Base-by-base conservation (phyloP, 169 alveolate species). In the Plasmodium chabaudi region DNA sequence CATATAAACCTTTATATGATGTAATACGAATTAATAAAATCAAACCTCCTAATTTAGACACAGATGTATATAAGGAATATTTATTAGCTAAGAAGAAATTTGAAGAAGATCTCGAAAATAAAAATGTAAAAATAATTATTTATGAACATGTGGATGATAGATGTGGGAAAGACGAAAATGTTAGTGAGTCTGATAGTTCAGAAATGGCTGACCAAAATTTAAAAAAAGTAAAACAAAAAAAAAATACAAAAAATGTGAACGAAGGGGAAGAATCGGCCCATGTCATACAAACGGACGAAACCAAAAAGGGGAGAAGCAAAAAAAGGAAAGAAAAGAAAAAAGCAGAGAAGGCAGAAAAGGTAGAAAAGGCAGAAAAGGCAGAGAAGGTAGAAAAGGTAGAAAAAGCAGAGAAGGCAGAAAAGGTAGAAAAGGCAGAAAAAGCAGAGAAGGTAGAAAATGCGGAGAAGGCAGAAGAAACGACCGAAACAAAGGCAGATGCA, bases 1-100 rank as follows among this genome's bases (percentile, higher is more conserved):
- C 67, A 67, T 75, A 61, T 46, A 75, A 75, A 25, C 88, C 88
- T 10, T 15, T 75, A 61, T 34, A 67, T 42, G 88, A 75, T 2
- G 75, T 75, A 17, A 75, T 75, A 21, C n/a, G 88, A 56, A 46
- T 75, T 44, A 75, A 75, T 46, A 75, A 75, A 47, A 75, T 55
- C 46, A 74, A 75, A 61, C 9, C 13, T 21, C 39, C 34, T 5
- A 55, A 51, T 56, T 15, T 53, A 21, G 70, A 55, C 23, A 61
- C 75, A 1, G 72, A 75, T 13, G 0, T 75, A 42, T 75, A 75
- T 67, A 75, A 75, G 34, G 70, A 64, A 51, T 75, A 61, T 75
- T 27, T 75, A 25, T n/a, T 61, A n/a, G 64, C 55, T 34, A 53
- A 42, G 23, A 75, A 75, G 44, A 64, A 75, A 13, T 44, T 39